Percentiles rank a stretch among this genome's conserved stretches.
Evolutionary conservation across 495 filamentous ascomycete species (phyloP).

Genomic region (Letharia columbiana): DNA sequence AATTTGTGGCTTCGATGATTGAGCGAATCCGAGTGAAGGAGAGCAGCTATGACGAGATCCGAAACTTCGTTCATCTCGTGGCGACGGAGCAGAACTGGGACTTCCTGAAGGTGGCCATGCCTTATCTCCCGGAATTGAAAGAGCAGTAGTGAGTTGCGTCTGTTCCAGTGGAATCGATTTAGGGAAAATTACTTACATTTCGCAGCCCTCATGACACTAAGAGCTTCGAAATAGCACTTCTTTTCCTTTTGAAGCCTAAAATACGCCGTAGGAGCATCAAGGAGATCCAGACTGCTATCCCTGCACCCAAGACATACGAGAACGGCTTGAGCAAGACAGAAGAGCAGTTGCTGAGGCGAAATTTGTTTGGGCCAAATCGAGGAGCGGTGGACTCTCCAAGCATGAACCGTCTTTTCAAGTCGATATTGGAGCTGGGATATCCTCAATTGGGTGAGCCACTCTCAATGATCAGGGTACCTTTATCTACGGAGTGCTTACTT

Average conservation of each 20-base stretch:
- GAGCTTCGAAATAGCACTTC: conserved; percentile 8
- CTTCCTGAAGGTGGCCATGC: conserved; percentile 14
- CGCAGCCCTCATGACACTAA: conserved; percentile 3
- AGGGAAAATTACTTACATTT: neutral
- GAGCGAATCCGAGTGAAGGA: conserved; percentile 13
- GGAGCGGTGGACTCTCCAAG: conserved; percentile 3
- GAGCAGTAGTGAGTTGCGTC: conserved; percentile 9
- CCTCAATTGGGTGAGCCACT: conserved; percentile 9
- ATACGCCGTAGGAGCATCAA: conserved; percentile 5
- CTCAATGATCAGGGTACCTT: neutral
- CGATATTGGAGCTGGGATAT: conserved; percentile 5
- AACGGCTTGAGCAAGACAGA: conserved; percentile 8
- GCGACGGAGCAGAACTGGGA: conserved; percentile 10
- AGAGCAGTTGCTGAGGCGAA: neutral
- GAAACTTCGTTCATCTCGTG: conserved; percentile 9
- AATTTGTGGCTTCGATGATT: conserved; percentile 16
- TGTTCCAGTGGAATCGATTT: neutral
- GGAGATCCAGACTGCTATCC: neutral
- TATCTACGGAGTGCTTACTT: neutral
- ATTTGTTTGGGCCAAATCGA: neutral
- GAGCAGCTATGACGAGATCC: conserved; percentile 14
- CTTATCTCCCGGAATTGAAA: conserved; percentile 13
- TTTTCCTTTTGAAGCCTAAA: conserved; percentile 9
- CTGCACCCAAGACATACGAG: neutral
- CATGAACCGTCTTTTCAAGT: conserved; percentile 12